These are phyloP conservation scores for Fusarium nelsonii DNA, from an alignment of 2,329 filamentous ascomycete genomes.

Conservation along the genomic window DNA sequence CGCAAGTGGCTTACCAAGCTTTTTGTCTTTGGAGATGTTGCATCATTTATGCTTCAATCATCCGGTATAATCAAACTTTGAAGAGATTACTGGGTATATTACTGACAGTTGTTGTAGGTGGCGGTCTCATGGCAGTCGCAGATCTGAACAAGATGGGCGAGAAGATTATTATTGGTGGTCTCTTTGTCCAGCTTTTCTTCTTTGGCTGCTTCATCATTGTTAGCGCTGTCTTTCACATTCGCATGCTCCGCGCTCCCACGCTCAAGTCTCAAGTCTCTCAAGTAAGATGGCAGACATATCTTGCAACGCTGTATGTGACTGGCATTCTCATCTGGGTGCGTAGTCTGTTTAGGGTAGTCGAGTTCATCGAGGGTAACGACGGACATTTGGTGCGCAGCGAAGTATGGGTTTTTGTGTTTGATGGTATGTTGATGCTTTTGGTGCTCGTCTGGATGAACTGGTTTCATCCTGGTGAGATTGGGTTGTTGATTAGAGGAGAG, in stretches of 20 bases:
- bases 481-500: slow-evolving; percentile 44
- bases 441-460: slow-evolving; percentile 49
- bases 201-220: slow-evolving; percentile 66
- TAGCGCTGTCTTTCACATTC: slow-evolving; percentile 59
- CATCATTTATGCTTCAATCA: slow-evolving; percentile 56
- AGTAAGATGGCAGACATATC: slow-evolving; percentile 52
- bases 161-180: slow-evolving; percentile 63
- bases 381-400: slow-evolving; percentile 53
- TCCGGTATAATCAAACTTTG: slow-evolving; percentile 9
- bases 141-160: slow-evolving; percentile 53
- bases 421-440: slow-evolving; percentile 53
- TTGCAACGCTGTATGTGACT: slow-evolving; percentile 46
- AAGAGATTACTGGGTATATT: neutral
- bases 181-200: slow-evolving; percentile 67
- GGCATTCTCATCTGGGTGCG: slow-evolving; percentile 56
- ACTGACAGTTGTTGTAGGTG: slow-evolving; percentile 28
- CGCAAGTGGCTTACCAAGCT: slow-evolving; percentile 62
- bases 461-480: slow-evolving; percentile 50
- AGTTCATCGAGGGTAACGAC: slow-evolving; percentile 55
- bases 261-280: slow-evolving; percentile 3
- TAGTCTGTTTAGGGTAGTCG: slow-evolving; percentile 57
- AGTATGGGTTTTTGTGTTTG: slow-evolving; percentile 55
- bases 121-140: slow-evolving; percentile 42
- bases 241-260: slow-evolving; percentile 39
- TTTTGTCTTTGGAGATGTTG: slow-evolving; percentile 65